phyloP scores from a whole-genome alignment of 768 basidiomycete genomes.

The Termitomyces sp. region DNA sequence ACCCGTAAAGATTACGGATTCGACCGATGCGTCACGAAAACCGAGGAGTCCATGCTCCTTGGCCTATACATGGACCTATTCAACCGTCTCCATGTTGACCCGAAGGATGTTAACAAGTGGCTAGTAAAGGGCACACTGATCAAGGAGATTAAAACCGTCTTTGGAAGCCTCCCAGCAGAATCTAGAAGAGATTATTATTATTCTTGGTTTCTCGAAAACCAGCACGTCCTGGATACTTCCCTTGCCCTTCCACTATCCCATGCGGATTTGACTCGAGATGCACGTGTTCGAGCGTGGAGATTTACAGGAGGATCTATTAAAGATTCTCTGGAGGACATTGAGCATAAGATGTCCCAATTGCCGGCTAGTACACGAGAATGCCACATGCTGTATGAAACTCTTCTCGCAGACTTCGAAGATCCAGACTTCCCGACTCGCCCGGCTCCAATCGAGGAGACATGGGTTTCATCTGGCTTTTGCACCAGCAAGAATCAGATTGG shows the following conservation, averaged over 20 bases:
- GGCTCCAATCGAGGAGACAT: slow-evolving; percentile 7
- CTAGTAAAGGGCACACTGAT: slow-evolving; percentile 25
- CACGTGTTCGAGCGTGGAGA: slow-evolving; percentile 9
- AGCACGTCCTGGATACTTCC: slow-evolving; percentile 22
- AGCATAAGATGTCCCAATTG: not conserved
- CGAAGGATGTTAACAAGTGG: slow-evolving; percentile 31
- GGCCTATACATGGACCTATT: slow-evolving; percentile 31
- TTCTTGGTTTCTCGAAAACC: slow-evolving; percentile 33
- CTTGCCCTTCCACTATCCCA: not conserved
- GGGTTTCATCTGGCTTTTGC: slow-evolving; percentile 24
- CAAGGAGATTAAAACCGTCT: slow-evolving; percentile 28
- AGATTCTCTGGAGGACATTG: slow-evolving; percentile 4
- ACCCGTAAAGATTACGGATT: slow-evolving; percentile 36
- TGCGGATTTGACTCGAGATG: slow-evolving; percentile 4
- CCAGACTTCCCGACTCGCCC: slow-evolving; percentile 8
- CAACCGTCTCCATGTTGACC: slow-evolving; percentile 9
- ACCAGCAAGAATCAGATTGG: slow-evolving; percentile 3
- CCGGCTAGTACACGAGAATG: slow-evolving; percentile 1
- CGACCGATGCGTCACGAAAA: slow-evolving; percentile 12
- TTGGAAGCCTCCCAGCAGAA: slow-evolving; percentile 18
- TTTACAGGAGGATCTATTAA: slow-evolving; percentile 10
- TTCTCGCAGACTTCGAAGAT: slow-evolving; percentile 7
- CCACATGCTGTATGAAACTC: not conserved
- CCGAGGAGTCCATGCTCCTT: slow-evolving; percentile 19
- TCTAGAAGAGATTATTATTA: slow-evolving; percentile 28